A percentile compares a stretch with the other conserved stretches of the same genome.
Conservation (phyloP, 208 protist species). For the Angomonas deanei region DNA sequence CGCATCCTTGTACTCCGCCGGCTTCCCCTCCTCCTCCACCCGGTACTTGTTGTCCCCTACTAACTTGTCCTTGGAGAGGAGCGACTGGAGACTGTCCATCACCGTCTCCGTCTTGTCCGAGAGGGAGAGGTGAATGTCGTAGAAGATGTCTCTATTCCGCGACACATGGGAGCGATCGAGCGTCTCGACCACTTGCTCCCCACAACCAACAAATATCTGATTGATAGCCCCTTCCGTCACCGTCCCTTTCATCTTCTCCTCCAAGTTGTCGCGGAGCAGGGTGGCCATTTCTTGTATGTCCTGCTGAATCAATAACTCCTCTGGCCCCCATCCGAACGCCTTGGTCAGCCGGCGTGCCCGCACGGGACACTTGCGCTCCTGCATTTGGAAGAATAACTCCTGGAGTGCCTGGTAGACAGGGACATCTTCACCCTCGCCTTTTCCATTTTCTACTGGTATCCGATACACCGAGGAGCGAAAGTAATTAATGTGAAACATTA, state of each 20-base stretch:
- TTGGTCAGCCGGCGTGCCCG: slow-evolving; percentile 78
- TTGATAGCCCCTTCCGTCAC: slow-evolving; percentile 78
- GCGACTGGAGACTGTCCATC: slow-evolving; percentile 59
- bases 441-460: slow-evolving; percentile 47
- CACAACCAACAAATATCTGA: slow-evolving; percentile 76
- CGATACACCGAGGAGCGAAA: slow-evolving; percentile 84
- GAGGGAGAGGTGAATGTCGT: slow-evolving; percentile 88
- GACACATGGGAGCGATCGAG: slow-evolving; percentile 74
- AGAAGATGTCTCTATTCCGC: slow-evolving; percentile 69
- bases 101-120: slow-evolving; percentile 39
- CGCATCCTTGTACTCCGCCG: slow-evolving; percentile 82
- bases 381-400: slow-evolving; percentile 85
- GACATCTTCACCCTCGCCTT: slow-evolving; percentile 1
- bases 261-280: slow-evolving; percentile 80
- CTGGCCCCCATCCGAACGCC: slow-evolving; percentile 86
- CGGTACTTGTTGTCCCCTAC: slow-evolving; percentile 90
- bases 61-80: slow-evolving; percentile 75
- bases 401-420: slow-evolving; percentile 64
- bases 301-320: slow-evolving; percentile 83
- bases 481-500: slow-evolving; percentile 79
- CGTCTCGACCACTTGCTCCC: slow-evolving; percentile 80
- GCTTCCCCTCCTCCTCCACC: slow-evolving; percentile 69
- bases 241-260: slow-evolving; percentile 88
- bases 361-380: slow-evolving; percentile 52
- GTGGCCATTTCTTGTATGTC: slow-evolving; percentile 90